Evolutionary conservation across 331 rosid species (phyloP), one percentile per base, ranked within the genome.

Genomic region (Pyrus hybrid): DNA sequence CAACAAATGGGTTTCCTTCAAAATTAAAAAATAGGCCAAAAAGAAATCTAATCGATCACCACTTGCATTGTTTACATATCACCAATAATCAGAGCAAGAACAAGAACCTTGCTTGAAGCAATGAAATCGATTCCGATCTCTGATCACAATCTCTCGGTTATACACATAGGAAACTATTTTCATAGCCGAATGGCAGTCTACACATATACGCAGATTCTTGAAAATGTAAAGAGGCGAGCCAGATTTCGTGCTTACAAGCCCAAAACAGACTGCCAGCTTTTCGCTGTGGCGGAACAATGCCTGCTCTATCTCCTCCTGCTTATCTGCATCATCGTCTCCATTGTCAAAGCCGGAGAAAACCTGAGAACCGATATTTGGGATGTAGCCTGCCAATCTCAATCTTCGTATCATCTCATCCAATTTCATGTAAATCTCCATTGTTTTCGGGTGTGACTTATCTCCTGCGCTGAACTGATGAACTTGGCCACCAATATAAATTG

Each of bases 91-190:
- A 35, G 83, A 86, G 69, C 97, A 91, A 70, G 97, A 89, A 80
- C 97, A 91, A 53, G 85, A 80, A 49, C 96, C 97, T 57, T 85
- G 84, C 83, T 85, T 88, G 86, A 92, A 92, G 80, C 84, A 82
- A 83, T 92, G 96, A 68, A 90, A 92, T 28, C 93, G 87, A 63
- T 82, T 86, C n/a, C 97, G 91, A 81, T 90, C 93, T 57, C 96
- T 79, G 8, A 92, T 86, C 33, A 92, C 88, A 17, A 92, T 88
- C 73, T 87, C 87, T 16, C 91, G 83, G 18, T 78, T 65, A 76
- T 88, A 92, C 71, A 88, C 18, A n/a, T 33, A 20, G 2, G 96
- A 92, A 73, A 85, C 88, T 49, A 92, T 79, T 85, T 90, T 88
- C 60, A 90, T 82, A 76, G 89, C 96, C 80, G 89, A 85, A 85